Evolutionary conservation across 495 filamentous ascomycete genomes (phyloP), one percentile per base, ranked within the genome.

Genomic region (Daldinia decipiens): DNA sequence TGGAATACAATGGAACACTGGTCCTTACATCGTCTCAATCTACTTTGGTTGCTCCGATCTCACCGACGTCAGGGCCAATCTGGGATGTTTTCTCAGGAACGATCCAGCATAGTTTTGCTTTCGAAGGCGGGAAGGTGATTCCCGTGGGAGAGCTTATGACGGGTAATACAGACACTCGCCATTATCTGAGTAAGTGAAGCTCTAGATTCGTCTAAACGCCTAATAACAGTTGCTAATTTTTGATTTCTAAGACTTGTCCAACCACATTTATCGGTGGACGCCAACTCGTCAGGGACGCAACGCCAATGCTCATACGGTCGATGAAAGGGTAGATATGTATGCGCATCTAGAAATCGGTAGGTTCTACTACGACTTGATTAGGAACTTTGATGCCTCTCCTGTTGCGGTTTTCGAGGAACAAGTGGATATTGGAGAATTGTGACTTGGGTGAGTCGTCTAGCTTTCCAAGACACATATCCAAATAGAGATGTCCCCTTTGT

Each of bases 131-230:
- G 43, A 87, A 84, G 4, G 83, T 91, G 12, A 80, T 91, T 27
- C 87, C 89, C 0, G 81, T 84, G 3, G 87, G 87, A 1, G 88
- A 89, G 67, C 80, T 90, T 68, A 91, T 90, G 88, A 91, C 87
- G 2, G 88, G 87, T 0, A 90, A 91, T 65, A 91, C 89, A 0
- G 89, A 91, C 71, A 91, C 89, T 11, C 73, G 74, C 43, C 77
- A 73, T 64, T 59, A 73, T 86, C 53, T 84, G 82, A 53, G 79
- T 83, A 38, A 84, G 87, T 52, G 81, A 70, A 80, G 83, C 62
- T 84, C 85, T 82, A 7, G 86, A 15, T 54, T 65, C 19, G 38
- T 36, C 27, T 38, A 27, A 0, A 38, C 26, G 4, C 1, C 7
- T 65, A 24, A 86, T 64, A 86, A 84, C 0, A 83, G 85, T 43